These are phyloP conservation scores for Yamadazyma mexicana DNA, from an alignment of 1,139 yeast species.

Conservation along the genomic window DNA sequence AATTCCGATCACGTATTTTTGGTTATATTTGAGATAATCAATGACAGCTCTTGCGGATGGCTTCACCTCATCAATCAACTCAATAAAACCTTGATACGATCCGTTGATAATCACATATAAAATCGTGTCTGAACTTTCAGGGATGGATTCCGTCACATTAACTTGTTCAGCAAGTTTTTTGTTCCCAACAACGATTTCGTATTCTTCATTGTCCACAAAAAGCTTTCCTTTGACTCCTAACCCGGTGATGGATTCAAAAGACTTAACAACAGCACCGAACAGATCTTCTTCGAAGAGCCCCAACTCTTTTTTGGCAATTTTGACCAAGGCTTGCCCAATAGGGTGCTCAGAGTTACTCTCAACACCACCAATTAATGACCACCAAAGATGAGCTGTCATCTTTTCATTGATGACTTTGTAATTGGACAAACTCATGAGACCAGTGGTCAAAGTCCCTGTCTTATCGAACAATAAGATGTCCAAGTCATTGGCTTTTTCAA, in stretches of 20 bases:
- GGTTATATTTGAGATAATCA: conserved; percentile 45
- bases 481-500: conserved; percentile 70
- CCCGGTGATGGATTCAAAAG: conserved; percentile 63
- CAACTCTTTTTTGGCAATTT: conserved; percentile 26
- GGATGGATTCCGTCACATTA: conserved; percentile 10
- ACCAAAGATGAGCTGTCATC: conserved; percentile 32
- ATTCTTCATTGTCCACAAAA: conserved; percentile 17
- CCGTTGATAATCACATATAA: conserved; percentile 54
- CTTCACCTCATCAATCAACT: conserved; percentile 69
- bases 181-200: conserved; percentile 58
- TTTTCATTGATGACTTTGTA: conserved; percentile 14
- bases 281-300: conserved; percentile 37
- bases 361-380: conserved; percentile 62
- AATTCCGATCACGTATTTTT: conserved; percentile 74
- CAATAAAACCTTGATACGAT: conserved; percentile 61
- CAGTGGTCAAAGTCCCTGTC: conserved; percentile 92
- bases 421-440: conserved; percentile 60
- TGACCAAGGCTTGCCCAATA: conserved; percentile 67
- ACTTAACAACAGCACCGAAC: conserved; percentile 28
- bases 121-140: conserved; percentile 28
- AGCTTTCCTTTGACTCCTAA: conserved; percentile 64
- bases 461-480: conserved; percentile 83
- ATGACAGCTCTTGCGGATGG: conserved; percentile 65
- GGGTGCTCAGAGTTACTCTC: conserved; percentile 88
- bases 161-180: conserved; percentile 38